Conservation (phyloP, 345 rosid species). For the Salix brachista region DNA sequence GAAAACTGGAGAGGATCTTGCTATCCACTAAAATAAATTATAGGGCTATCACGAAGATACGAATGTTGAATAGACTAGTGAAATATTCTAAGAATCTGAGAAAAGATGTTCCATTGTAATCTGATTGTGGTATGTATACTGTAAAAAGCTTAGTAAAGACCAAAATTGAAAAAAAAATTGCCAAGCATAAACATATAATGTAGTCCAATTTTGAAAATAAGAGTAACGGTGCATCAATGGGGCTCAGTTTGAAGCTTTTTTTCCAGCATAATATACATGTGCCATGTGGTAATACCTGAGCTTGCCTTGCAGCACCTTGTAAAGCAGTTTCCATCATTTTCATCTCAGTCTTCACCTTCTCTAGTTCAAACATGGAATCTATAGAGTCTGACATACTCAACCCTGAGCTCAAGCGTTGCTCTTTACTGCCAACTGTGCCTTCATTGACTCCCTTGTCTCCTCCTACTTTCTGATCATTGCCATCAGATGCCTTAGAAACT, state of each 20-base stretch:
- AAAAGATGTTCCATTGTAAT: background rate
- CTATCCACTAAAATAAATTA: background rate
- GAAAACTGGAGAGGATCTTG: background rate
- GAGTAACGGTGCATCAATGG: background rate
- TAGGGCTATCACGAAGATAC: background rate
- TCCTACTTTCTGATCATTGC: conserved; percentile 23
- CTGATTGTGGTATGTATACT: background rate
- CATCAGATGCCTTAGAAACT: conserved; percentile 31
- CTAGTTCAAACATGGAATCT: conserved; percentile 53
- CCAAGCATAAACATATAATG: background rate
- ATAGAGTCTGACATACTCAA: conserved; percentile 38
- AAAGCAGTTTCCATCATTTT: conserved; percentile 93
- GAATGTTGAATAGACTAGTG: background rate
- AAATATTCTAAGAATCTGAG: background rate
- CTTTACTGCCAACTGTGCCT: conserved; percentile 34
- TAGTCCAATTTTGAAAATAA: background rate
- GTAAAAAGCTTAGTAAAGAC: background rate
- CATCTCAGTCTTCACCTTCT: conserved; percentile 77
- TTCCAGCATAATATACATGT: background rate
- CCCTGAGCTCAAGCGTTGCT: conserved; percentile 41
- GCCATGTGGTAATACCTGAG: conserved; percentile 63
- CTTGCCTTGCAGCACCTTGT: conserved; percentile 99
- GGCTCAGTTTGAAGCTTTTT: background rate
- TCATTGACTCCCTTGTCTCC: conserved; percentile 35
- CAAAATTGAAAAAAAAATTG: background rate